Evolutionary conservation across 805 yeast species (phyloP).

Genomic region (Limtongozyma cylindracea): DNA sequence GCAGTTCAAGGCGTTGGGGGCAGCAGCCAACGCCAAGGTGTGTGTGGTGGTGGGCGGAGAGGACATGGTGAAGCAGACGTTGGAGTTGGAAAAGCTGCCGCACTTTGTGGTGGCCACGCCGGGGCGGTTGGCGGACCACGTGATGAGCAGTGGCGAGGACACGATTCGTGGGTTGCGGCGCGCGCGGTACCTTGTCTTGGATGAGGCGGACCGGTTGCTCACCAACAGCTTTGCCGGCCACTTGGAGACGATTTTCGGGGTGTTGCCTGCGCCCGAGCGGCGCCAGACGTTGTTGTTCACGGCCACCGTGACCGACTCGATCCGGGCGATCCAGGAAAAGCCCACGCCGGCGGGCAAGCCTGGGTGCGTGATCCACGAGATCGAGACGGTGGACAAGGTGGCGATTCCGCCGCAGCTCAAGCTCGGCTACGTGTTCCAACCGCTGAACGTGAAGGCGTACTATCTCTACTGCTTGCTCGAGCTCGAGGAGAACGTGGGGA

Average conservation of each 20-base stretch:
- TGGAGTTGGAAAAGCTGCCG: constrained; percentile 60
- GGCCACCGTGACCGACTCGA: constrained; percentile 89
- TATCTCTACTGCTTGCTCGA: constrained; percentile 47
- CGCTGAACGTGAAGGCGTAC: constrained; percentile 78
- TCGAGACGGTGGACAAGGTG: constrained; percentile 44
- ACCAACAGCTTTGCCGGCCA: constrained; percentile 69
- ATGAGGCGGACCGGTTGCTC: constrained; percentile 86
- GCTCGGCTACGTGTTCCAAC: constrained; percentile 49
- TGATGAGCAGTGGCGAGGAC: constrained; percentile 71
- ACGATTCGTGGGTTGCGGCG: constrained; percentile 57
- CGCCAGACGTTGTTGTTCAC: constrained; percentile 86
- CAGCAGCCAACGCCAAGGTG: constrained; percentile 67
- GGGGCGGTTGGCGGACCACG: constrained; percentile 85
- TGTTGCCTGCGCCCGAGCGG: constrained; percentile 40
- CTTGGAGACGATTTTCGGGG: constrained; percentile 41
- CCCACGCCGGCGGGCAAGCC: constrained; percentile 27
- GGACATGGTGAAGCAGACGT: constrained; percentile 73
- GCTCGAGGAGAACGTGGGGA: constrained; percentile 31
- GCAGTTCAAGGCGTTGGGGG: constrained; percentile 83
- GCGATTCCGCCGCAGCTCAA: constrained; percentile 57
- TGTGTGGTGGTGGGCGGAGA: constrained; percentile 85
- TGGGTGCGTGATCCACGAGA: constrained; percentile 46
- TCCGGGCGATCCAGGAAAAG: constrained; percentile 47
- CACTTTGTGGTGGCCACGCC: constrained; percentile 96
- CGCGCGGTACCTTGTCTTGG: constrained; percentile 63